phyloP scores from a whole-genome alignment of 495 filamentous ascomycete genomes.

The Neurospora sp. region DNA sequence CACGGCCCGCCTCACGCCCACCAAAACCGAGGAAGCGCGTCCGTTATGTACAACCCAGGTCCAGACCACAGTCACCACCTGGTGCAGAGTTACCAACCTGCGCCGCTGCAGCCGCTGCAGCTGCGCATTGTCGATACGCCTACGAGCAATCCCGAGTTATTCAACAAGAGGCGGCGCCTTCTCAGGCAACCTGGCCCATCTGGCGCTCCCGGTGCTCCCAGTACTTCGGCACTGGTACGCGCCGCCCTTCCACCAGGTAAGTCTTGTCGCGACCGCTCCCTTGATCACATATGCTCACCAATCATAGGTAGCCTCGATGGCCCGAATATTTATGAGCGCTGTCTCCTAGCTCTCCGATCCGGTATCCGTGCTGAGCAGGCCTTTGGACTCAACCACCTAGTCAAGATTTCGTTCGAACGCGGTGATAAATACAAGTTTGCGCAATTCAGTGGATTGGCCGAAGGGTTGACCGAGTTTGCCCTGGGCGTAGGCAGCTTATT shows the following conservation, averaged over 20 bases:
- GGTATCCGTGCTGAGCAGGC: constrained; percentile 72
- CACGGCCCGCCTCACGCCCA: constrained; percentile 16
- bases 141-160: constrained; percentile 53
- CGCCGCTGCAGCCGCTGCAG: constrained; percentile 42
- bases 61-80: constrained; percentile 37
- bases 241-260: constrained; percentile 19
- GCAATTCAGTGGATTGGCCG: constrained; percentile 78
- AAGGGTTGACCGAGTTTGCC: constrained; percentile 76
- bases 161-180: constrained; percentile 37
- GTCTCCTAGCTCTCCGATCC: constrained; percentile 69
- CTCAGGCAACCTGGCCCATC: constrained; percentile 16
- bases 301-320: constrained; percentile 51
- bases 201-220: constrained; percentile 13
- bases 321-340: constrained; percentile 82
- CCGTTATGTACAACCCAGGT: constrained; percentile 24
- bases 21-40: constrained; percentile 27
- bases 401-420: constrained; percentile 88
- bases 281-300: constrained; percentile 7
- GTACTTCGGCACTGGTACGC: constrained; percentile 10
- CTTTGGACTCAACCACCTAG: constrained; percentile 82
- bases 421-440: constrained; percentile 96
- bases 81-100: constrained; percentile 50
- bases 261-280: neutral
- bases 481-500: constrained; percentile 64
- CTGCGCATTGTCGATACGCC: constrained; percentile 64